Evolutionary conservation across 2,329 filamentous ascomycete genomes (phyloP).

Genomic region (Ascochyta fabae): DNA sequence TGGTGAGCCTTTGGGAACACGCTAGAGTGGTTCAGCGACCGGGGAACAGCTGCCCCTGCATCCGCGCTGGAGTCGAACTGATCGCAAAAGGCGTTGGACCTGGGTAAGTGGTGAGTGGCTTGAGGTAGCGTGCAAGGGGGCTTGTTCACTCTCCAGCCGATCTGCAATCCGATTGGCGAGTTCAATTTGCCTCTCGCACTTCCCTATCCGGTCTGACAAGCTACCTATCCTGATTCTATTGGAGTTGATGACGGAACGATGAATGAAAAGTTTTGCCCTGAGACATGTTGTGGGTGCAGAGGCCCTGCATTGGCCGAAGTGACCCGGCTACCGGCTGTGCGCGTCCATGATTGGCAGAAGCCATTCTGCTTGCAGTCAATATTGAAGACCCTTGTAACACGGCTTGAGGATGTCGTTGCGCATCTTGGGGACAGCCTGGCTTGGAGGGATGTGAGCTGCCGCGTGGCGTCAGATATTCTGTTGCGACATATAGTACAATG

Average conservation of each 20-base stretch:
- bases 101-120: slow-evolving; percentile 38
- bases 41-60: slow-evolving; percentile 42
- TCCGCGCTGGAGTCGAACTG: slow-evolving; percentile 33
- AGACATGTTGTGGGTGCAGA: slow-evolving; percentile 7
- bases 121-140: slow-evolving; percentile 30
- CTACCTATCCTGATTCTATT: slow-evolving; percentile 20
- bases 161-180: slow-evolving; percentile 46
- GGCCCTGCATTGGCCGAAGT: slow-evolving; percentile 22
- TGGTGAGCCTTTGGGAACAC: slow-evolving; percentile 25
- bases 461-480: neutral
- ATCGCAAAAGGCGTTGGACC: slow-evolving; percentile 28
- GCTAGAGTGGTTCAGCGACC: slow-evolving; percentile 32
- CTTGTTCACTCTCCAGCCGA: slow-evolving; percentile 29
- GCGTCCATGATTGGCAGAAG: slow-evolving; percentile 1
- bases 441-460: neutral
- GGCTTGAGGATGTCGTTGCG: neutral
- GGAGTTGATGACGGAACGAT: slow-evolving; percentile 17
- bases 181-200: slow-evolving; percentile 22
- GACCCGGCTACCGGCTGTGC: slow-evolving; percentile 2
- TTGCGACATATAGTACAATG: neutral
- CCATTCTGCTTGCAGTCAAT: slow-evolving; percentile 14
- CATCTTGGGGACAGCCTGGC: neutral
- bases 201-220: slow-evolving; percentile 23
- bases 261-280: slow-evolving; percentile 4
- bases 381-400: slow-evolving; percentile 2